Base-by-base conservation (phyloP, 441 rosid genomes). In the Croton laevigatus region DNA sequence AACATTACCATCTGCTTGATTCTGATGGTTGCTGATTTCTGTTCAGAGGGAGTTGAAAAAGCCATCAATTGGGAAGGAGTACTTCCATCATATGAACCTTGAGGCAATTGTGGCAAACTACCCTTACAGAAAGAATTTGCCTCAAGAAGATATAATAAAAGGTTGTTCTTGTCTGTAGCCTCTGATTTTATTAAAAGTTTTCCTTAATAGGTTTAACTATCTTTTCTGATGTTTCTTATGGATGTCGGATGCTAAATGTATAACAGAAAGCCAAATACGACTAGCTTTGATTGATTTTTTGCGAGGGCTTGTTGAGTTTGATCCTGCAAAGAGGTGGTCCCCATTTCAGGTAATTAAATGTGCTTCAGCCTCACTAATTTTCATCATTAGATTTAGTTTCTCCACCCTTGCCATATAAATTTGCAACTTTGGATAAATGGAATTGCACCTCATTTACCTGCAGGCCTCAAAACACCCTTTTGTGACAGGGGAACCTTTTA, bases 381-480 rank as follows among this genome's bases (percentile, higher is more conserved):
- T 45, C 58, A 19, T 69, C 36, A 19, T 60, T 32, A 40, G 5
- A 44, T 58, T 8, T 32, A 55, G 46, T 71, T 27, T 65, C 34
- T 70, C 23, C 68, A 55, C 77, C 62, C 62, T 38, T 65, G 62
- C 37, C 59, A 51, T 68, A 62, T 64, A 45, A 54, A 13, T 62
- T 69, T 44, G 19, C 19, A 20, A 22, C 54, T 37, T 16, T 67
- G 61, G 37, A 78, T 65, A 32, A 66, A 49, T 66, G 60, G 48
- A 66, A 71, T 72, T 59, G 48, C 44, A 58, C 63, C 71, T 76
- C 62, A 68, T 75, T 55, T 79, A 48, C 65, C 65, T 84, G 77
- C 89, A 96, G 99, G 99, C 99, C 65, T 91, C 98, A 74, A 92
- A 84, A 81, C 98, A 96, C 80, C 99, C 99, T 78, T 96, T 96